Evolutionary conservation across 768 basidiomycete genomes (phyloP).

Genomic region (Hysterangium stoloniferum): DNA sequence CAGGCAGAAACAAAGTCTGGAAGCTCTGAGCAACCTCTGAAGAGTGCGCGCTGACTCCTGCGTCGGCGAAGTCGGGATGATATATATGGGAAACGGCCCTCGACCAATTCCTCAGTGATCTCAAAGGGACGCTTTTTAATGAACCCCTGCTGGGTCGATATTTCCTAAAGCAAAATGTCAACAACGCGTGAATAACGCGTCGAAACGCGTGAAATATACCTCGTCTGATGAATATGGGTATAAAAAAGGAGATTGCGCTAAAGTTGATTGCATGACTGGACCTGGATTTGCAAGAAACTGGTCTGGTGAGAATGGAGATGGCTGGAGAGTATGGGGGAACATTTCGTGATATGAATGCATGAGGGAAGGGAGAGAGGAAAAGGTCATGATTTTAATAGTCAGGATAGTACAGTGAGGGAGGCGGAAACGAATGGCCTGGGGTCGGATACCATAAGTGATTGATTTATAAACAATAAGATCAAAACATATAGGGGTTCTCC

Average conservation of each 20-base stretch:
- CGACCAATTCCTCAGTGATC: constrained; percentile 8
- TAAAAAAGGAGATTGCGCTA: neutral
- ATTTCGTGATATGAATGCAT: constrained; percentile 3
- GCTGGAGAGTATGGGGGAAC: constrained; percentile 6
- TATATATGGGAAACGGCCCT: neutral
- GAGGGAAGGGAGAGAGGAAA: constrained; percentile 1
- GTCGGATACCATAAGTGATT: neutral
- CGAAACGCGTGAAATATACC: neutral
- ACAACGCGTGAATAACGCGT: neutral
- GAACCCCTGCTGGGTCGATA: neutral
- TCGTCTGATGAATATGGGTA: neutral
- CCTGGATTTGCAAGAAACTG: constrained; percentile 1
- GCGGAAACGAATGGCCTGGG: constrained; percentile 1
- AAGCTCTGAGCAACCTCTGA: neutral
- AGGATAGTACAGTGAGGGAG: constrained; percentile 2
- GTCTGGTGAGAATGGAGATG: constrained; percentile 10
- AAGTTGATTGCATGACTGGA: neutral
- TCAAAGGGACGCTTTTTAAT: constrained; percentile 10
- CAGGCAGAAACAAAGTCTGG: neutral
- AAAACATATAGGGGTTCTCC: too few relatives aligned
- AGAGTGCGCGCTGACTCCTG: neutral
- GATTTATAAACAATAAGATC: constrained; percentile 10
- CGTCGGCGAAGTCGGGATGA: constrained; percentile 1
- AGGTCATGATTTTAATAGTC: constrained; percentile 4
- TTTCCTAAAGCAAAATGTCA: neutral